Percentiles rank a stretch among this genome's conserved stretches.
Conservation (phyloP, 331 rosid genomes). For the Pyracantha coccinea region DNA sequence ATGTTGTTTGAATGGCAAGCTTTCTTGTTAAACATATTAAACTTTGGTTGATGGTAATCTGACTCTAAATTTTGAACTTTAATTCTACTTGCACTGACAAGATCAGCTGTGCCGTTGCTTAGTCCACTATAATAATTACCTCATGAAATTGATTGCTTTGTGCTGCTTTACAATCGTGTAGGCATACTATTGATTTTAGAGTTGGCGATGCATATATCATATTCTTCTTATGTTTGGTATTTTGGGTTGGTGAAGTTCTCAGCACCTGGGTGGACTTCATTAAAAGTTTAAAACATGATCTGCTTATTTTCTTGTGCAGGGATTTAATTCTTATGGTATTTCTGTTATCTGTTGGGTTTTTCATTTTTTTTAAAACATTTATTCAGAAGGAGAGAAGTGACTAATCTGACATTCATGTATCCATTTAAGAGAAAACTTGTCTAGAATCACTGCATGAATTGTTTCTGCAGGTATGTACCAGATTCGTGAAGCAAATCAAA, state of each 20-base stretch:
- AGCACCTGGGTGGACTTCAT: background rate
- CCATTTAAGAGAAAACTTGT: background rate
- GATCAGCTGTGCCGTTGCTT: background rate
- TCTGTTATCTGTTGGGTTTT: background rate
- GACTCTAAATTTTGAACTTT: background rate
- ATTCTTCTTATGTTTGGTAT: background rate
- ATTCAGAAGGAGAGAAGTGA: background rate
- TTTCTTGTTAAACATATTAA: background rate
- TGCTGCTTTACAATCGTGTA: background rate
- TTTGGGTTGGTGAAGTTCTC: background rate
- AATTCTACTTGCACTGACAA: background rate
- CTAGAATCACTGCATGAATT: slow-evolving; percentile 1
- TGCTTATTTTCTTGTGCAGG: background rate
- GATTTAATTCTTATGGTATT: background rate
- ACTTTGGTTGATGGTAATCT: slow-evolving; percentile 4
- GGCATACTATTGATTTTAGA: background rate
- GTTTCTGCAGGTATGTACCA: slow-evolving; percentile 82
- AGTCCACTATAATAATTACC: background rate
- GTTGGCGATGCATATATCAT: background rate
- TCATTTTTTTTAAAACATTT: background rate
- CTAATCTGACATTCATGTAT: background rate
- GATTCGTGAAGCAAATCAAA: slow-evolving; percentile 97
- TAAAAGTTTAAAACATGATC: background rate
- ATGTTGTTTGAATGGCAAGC: slow-evolving; percentile 14
- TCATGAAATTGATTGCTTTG: background rate